Percentiles rank a stretch among this genome's conserved stretches.
Evolutionary conservation across 208 protist genomes (phyloP).

Genomic region (Wallacemonas rigidus): DNA sequence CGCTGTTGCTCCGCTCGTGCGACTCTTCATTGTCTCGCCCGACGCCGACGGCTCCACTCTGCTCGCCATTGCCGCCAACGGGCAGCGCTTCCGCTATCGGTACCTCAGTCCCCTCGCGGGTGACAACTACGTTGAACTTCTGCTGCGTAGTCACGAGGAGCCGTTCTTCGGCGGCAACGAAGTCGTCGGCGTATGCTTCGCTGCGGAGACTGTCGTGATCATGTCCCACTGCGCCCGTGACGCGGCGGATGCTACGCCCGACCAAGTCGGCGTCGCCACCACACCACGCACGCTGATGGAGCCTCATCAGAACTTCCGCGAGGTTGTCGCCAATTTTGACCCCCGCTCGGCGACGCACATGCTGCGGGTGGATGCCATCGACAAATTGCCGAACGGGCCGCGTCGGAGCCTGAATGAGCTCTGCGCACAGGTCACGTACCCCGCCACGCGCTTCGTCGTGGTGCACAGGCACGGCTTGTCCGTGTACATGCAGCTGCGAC

Average conservation of each 20-base stretch:
- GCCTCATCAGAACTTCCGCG: constrained; percentile 64
- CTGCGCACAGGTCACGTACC: constrained; percentile 65
- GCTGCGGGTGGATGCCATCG: constrained; percentile 81
- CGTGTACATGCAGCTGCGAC: constrained; percentile 72
- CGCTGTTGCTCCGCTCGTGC: constrained; percentile 31
- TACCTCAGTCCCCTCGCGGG: constrained; percentile 51
- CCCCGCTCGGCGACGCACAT: constrained; percentile 42
- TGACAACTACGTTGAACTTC: constrained; percentile 44
- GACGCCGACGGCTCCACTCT: constrained; percentile 75
- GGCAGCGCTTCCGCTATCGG: constrained; percentile 85
- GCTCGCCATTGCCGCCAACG: constrained; percentile 64
- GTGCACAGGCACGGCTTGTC: constrained; percentile 81
- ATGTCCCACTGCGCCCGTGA: constrained; percentile 35
- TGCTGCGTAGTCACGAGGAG: constrained; percentile 53
- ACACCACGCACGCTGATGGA: constrained; percentile 60
- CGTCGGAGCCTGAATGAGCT: constrained; percentile 61
- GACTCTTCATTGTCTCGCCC: constrained; percentile 70
- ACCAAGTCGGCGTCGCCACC: constrained; percentile 60
- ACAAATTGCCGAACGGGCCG: constrained; percentile 33
- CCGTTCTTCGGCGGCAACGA: constrained; percentile 43
- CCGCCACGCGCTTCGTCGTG: constrained; percentile 63
- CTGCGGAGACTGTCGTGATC: constrained; percentile 44
- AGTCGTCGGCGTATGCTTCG: constrained; percentile 71
- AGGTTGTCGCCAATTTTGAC: constrained; percentile 71
- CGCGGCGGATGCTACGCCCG: constrained; percentile 38